phyloP scores from a whole-genome alignment of 768 basidiomycete species.

The Tricholomella constricta region DNA sequence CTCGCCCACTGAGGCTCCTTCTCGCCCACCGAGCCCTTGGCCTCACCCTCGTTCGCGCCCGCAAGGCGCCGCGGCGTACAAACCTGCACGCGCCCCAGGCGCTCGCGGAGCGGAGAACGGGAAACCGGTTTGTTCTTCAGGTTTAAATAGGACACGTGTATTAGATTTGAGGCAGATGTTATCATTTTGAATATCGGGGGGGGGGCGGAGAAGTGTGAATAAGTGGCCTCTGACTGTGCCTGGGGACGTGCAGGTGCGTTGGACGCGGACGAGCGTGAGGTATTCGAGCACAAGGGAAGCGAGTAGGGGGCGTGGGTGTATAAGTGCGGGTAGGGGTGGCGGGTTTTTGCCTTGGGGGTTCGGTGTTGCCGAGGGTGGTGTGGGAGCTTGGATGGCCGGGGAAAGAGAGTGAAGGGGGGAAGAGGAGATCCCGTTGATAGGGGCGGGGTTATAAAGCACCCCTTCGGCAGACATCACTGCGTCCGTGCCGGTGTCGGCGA shows the following conservation, averaged over 20 bases:
- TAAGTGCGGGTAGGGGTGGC: constrained; percentile 1
- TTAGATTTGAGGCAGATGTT: too few species aligned
- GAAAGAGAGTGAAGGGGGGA: constrained; percentile 4
- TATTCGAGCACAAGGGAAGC: constrained; percentile 83
- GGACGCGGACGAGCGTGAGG: constrained; percentile 70
- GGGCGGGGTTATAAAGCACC: constrained; percentile 87
- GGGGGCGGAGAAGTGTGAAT: constrained; percentile 89
- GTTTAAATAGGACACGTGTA: too few species aligned
- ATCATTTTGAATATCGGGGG: too few species aligned
- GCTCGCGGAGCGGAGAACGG: constrained; percentile 65
- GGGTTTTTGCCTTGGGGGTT: background rate
- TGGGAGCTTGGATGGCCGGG: too few species aligned
- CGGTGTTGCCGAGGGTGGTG: too few species aligned
- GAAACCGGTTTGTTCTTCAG: too few species aligned
- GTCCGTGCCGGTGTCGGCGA: constrained; percentile 84
- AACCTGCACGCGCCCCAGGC: constrained; percentile 55
- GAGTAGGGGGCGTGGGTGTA: constrained; percentile 46
- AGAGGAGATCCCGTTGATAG: constrained; percentile 57
- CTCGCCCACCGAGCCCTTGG: too few species aligned
- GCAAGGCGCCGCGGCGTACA: background rate
- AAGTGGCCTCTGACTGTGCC: constrained; percentile 88
- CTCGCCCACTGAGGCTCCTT: too few species aligned
- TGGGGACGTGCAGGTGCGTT: constrained; percentile 62
- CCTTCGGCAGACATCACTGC: constrained; percentile 97
- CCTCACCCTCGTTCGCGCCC: constrained; percentile 11